These are phyloP conservation scores for Begonia loranthoides DNA, from an alignment of 306 rosid species.

Conservation along the genomic window DNA sequence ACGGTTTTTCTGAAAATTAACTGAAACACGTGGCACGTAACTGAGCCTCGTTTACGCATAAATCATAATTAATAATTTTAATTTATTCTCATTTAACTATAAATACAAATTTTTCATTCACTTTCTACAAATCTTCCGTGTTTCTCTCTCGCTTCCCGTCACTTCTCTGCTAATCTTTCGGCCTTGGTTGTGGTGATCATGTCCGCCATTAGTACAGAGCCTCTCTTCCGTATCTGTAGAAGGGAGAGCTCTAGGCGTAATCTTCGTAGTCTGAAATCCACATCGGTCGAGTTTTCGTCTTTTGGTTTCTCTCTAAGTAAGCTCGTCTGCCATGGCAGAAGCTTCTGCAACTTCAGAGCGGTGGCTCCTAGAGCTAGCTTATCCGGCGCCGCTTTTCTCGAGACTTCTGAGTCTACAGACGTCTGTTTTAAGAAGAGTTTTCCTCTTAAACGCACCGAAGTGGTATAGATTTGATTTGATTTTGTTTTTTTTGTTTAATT, in stretches of 20 bases:
- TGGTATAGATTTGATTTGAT: constrained; percentile 31
- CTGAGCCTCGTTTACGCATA: too few relatives aligned
- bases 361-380: constrained; percentile 23
- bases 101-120: background rate
- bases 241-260: constrained; percentile 9
- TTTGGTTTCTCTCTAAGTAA: constrained; percentile 19
- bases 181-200: constrained; percentile 13
- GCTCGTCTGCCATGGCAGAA: constrained; percentile 17
- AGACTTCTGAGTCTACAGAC: constrained; percentile 27
- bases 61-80: too few relatives aligned
- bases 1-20: too few relatives aligned
- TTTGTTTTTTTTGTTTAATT: background rate
- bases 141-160: background rate
- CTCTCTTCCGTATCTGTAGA: constrained; percentile 19
- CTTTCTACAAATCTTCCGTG: background rate
- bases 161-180: background rate
- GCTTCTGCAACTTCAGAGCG: constrained; percentile 31
- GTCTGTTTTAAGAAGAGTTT: constrained; percentile 32
- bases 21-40: too few relatives aligned
- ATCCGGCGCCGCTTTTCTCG: constrained; percentile 22
- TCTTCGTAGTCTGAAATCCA: constrained; percentile 12
- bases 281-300: constrained; percentile 14
- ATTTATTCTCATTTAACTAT: too few relatives aligned
- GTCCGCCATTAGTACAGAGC: constrained; percentile 35
- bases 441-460: constrained; percentile 32